phyloP scores from a whole-genome alignment of 148 eudicot species.

The Vaccinium vitisidaea region DNA sequence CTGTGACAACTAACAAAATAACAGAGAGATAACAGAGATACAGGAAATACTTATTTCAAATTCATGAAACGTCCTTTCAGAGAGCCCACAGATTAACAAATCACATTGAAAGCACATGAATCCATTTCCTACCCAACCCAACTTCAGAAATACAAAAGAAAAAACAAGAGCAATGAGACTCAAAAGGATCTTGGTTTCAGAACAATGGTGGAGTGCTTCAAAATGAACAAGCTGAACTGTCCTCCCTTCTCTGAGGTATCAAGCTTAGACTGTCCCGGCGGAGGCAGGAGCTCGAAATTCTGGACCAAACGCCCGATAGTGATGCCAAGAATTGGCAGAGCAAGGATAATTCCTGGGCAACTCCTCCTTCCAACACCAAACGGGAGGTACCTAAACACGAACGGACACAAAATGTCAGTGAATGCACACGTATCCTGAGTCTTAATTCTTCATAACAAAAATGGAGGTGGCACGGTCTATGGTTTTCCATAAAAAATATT shows the following conservation, averaged over 20 bases:
- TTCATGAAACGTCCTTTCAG: background rate
- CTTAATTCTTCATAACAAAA: too few species aligned
- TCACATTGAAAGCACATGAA: background rate
- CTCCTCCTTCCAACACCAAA: conserved; percentile 81
- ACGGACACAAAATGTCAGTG: background rate
- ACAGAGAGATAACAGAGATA: background rate
- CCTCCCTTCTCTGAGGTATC: conserved; percentile 72
- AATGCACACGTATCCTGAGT: background rate
- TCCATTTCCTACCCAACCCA: background rate
- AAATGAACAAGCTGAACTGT: conserved; percentile 62
- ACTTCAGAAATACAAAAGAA: background rate
- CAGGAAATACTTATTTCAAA: background rate
- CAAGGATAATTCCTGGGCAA: conserved; percentile 79
- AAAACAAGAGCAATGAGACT: background rate
- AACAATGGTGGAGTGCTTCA: conserved; percentile 62
- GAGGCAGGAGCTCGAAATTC: conserved; percentile 72
- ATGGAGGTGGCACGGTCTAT: background rate
- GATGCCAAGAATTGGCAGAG: conserved; percentile 70
- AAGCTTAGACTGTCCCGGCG: conserved; percentile 65
- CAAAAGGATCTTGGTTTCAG: conserved; percentile 47
- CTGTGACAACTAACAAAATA: background rate
- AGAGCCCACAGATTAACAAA: background rate
- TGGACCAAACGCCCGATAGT: conserved; percentile 74
- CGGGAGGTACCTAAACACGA: conserved; percentile 32
- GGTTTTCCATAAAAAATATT: background rate